Percentiles rank a stretch among this genome's conserved stretches.
These are phyloP conservation scores for Soucietia sequanensis DNA, from an alignment of 805 yeast genomes.

Conservation along the genomic window DNA sequence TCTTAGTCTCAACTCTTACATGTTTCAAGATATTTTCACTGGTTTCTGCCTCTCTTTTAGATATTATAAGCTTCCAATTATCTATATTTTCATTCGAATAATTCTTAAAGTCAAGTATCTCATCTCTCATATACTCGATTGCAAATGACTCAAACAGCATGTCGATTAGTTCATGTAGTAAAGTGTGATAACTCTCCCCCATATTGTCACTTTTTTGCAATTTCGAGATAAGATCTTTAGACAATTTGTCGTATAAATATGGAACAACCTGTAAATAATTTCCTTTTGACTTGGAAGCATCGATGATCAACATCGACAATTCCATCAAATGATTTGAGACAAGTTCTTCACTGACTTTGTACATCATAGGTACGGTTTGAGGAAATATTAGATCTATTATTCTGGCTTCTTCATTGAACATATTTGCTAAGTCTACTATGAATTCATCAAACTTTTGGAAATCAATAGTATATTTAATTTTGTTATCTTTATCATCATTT, in stretches of 20 bases:
- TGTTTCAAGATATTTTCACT: constrained; percentile 48
- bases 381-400: constrained; percentile 47
- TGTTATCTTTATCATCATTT: neutral
- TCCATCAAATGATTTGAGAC: constrained; percentile 40
- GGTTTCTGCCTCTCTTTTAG: constrained; percentile 47
- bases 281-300: constrained; percentile 22
- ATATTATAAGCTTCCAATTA: constrained; percentile 35
- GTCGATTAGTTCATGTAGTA: constrained; percentile 38
- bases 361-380: constrained; percentile 43
- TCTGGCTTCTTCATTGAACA: constrained; percentile 36
- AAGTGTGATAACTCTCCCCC: constrained; percentile 32
- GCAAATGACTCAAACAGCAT: constrained; percentile 41
- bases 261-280: constrained; percentile 41
- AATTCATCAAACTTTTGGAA: constrained; percentile 20
- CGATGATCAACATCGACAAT: constrained; percentile 24
- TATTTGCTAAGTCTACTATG: constrained; percentile 26
- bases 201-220: constrained; percentile 32
- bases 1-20: constrained; percentile 49
- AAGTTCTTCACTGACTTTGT: constrained; percentile 47
- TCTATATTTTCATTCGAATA: constrained; percentile 21
- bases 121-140: constrained; percentile 40
- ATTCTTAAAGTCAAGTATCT: constrained; percentile 24
- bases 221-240: constrained; percentile 20
- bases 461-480: constrained; percentile 6
- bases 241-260: constrained; percentile 30